Conservation (phyloP, 2,329 filamentous ascomycete species). For the Xylariaceae sp. region DNA sequence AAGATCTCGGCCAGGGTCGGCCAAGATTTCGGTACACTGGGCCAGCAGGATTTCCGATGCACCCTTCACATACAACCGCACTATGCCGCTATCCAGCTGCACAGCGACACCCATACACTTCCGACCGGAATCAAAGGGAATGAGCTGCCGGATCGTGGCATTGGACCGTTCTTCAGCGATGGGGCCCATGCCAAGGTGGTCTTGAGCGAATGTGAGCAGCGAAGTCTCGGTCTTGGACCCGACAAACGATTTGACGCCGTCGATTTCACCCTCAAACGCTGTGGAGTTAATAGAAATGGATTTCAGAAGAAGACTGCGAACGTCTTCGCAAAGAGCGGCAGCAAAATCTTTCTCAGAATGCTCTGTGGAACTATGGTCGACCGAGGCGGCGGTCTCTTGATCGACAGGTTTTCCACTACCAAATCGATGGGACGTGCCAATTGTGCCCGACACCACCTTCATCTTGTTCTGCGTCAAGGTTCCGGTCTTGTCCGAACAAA, state of each 20-base stretch:
- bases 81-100: slow-evolving; percentile 41
- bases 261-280: slow-evolving; percentile 67
- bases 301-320: slow-evolving; percentile 48
- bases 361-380: slow-evolving; percentile 18
- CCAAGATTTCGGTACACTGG: slow-evolving; percentile 45
- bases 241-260: slow-evolving; percentile 59
- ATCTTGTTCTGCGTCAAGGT: slow-evolving; percentile 63
- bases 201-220: slow-evolving; percentile 60
- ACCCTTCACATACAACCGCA: slow-evolving; percentile 55
- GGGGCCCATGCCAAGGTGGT: slow-evolving; percentile 59
- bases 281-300: slow-evolving; percentile 63
- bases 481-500: slow-evolving; percentile 62
- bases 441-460: slow-evolving; percentile 55
- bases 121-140: slow-evolving; percentile 68
- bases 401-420: slow-evolving; percentile 28
- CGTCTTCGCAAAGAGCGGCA: slow-evolving; percentile 35
- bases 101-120: slow-evolving; percentile 63
- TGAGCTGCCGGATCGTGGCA: slow-evolving; percentile 53
- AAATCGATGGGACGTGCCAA: slow-evolving; percentile 50
- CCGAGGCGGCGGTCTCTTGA: slow-evolving; percentile 10
- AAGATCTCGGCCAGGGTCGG: slow-evolving; percentile 39
- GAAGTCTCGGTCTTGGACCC: slow-evolving; percentile 75
- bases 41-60: slow-evolving; percentile 57
- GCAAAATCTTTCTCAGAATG: slow-evolving; percentile 39
- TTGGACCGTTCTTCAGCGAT: slow-evolving; percentile 58